A percentile compares a stretch with the other conserved stretches of the same genome.
phyloP scores from a whole-genome alignment of 2,329 filamentous ascomycete species.

The Verticillium isaacii region DNA sequence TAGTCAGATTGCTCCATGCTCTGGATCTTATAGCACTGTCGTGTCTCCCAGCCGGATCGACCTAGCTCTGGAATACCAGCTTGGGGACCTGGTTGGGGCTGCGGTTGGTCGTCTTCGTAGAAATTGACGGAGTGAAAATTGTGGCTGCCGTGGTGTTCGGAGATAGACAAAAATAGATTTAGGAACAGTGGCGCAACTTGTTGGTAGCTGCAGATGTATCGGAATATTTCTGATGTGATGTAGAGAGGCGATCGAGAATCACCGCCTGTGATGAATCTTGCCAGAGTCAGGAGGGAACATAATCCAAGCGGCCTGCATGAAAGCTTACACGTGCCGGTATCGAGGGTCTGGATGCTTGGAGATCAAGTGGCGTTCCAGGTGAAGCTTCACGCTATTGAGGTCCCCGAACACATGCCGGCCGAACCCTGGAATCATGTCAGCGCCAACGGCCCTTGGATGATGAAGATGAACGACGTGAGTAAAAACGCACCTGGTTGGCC shows the following conservation, averaged over 20 bases:
- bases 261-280: not conserved
- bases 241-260: not conserved
- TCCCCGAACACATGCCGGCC: too few species aligned
- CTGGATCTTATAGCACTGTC: constrained; percentile 1
- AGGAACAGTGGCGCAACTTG: not conserved
- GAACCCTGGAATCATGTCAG: too few species aligned
- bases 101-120: not conserved
- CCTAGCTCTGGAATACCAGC: not conserved
- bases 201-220: not conserved
- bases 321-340: too few species aligned
- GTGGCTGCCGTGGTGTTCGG: not conserved
- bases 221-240: not conserved
- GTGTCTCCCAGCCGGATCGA: not conserved
- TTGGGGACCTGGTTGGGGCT: not conserved
- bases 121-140: not conserved
- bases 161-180: not conserved
- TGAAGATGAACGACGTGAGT: too few species aligned
- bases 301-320: too few species aligned
- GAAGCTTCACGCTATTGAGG: too few species aligned
- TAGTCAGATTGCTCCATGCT: not conserved
- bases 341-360: too few species aligned
- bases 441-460: too few species aligned
- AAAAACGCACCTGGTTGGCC: too few species aligned
- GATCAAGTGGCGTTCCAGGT: too few species aligned
- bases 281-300: not conserved